These are phyloP conservation scores for Boletus tomentosulus DNA, from an alignment of 768 basidiomycete genomes.

Conservation along the genomic window DNA sequence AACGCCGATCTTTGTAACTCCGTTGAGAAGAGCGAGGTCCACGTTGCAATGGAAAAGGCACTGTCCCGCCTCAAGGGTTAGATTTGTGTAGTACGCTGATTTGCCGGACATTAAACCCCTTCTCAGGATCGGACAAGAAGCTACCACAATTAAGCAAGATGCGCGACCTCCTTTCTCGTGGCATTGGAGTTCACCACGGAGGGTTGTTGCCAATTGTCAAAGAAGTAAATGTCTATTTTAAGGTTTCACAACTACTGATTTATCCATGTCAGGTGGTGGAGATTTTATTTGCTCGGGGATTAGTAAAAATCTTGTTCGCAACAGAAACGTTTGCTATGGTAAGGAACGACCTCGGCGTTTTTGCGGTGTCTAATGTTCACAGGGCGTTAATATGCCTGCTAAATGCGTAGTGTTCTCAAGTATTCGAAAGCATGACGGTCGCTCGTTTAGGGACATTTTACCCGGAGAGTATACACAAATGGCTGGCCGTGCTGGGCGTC, in stretches of 20 bases:
- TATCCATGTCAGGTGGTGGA: slow-evolving; percentile 72
- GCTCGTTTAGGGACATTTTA: slow-evolving; percentile 82
- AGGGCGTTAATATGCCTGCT: slow-evolving; percentile 99
- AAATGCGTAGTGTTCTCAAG: slow-evolving; percentile 95
- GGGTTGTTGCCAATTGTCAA: slow-evolving; percentile 95
- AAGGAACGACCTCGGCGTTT: slow-evolving; percentile 10
- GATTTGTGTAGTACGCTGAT: slow-evolving; percentile 1
- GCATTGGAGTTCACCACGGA: slow-evolving; percentile 97
- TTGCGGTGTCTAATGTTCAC: slow-evolving; percentile 10
- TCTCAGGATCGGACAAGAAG: slow-evolving; percentile 80
- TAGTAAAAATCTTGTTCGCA: slow-evolving; percentile 95
- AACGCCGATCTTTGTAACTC: slow-evolving; percentile 86
- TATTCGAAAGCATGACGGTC: slow-evolving; percentile 93
- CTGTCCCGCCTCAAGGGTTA: slow-evolving; percentile 85
- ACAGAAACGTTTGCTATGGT: slow-evolving; percentile 99
- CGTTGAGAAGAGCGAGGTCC: slow-evolving; percentile 95
- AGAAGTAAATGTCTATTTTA: slow-evolving; percentile 56
- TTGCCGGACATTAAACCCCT: slow-evolving; percentile 2
- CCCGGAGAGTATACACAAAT: slow-evolving; percentile 98
- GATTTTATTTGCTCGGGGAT: slow-evolving; percentile 89
- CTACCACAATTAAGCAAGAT: slow-evolving; percentile 91
- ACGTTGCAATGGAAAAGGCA: slow-evolving; percentile 90
- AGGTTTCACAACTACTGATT: slow-evolving; percentile 1
- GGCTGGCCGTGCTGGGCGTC: slow-evolving; percentile 96
- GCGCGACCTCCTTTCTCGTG: slow-evolving; percentile 83